Percentiles rank a stretch among this genome's conserved stretches.
These are phyloP conservation scores for Prunus fruticosa DNA, from an alignment of 306 rosid species.

Conservation along the genomic window DNA sequence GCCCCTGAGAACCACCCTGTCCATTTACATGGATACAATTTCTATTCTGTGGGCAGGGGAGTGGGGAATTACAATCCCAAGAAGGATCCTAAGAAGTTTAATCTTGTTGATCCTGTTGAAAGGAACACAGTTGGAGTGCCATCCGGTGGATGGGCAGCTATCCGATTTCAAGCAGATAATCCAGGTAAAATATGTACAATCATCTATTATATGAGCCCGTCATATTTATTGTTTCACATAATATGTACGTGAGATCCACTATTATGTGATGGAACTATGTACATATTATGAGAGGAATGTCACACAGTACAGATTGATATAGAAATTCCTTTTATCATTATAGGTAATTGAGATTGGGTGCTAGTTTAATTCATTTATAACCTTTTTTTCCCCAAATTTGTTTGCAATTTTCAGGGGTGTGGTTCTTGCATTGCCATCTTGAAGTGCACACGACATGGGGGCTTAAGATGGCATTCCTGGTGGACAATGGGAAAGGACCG, in stretches of 20 bases:
- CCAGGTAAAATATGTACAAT: conserved; percentile 52
- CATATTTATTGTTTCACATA: neutral
- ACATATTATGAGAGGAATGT: neutral
- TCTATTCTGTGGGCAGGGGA: conserved; percentile 66
- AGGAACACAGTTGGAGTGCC: conserved; percentile 84
- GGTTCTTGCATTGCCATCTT: conserved; percentile 95
- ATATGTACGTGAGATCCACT: neutral
- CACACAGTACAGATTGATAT: no score
- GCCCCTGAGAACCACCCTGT: conserved; percentile 77
- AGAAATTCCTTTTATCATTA: neutral
- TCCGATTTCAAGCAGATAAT: conserved; percentile 86
- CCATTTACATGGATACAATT: conserved; percentile 88
- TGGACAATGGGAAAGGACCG: conserved; percentile 86
- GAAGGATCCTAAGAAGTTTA: conserved; percentile 53
- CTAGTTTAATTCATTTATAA: neutral
- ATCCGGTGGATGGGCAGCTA: conserved; percentile 86
- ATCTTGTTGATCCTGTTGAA: conserved; percentile 79
- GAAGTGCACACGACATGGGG: conserved; percentile 98
- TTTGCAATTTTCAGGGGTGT: conserved; percentile 52
- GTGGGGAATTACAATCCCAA: conserved; percentile 59
- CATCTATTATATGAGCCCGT: neutral
- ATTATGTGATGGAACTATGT: neutral
- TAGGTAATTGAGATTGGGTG: neutral
- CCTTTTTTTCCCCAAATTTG: neutral
- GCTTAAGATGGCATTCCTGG: conserved; percentile 93